Base-by-base conservation (phyloP, 148 eudicot genomes). In the Silene latifolia region DNA sequence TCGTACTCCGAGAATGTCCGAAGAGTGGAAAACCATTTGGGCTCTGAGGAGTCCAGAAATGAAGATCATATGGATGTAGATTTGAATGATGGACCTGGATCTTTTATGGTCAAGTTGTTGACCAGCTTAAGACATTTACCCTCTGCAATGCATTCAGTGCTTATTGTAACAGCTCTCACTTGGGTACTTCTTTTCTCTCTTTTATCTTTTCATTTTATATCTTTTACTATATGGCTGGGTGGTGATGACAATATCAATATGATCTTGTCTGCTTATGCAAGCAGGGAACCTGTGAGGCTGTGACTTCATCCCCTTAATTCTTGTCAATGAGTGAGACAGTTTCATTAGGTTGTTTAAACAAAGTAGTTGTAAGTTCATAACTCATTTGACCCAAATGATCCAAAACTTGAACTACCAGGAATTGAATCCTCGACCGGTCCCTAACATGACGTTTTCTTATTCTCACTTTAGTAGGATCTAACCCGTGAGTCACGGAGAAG, bases 61-160 rank as follows among this genome's bases (percentile, higher is more conserved):
- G 86, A 84, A 47, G 86, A 86, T 71, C 79, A 87, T 69, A 77
- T 77, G 69, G 78, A 75, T 65, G 84, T 73, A 73, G 82, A 72
- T 82, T 85, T 85, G 48, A 85, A 67, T 72, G 88, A 91, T 72
- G 92, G 88, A 57, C 92, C 93, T 74, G 90, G 89, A 54, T 95
- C 93, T 68, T 97, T 94, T 65, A 78, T 92, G 88, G 93, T 94
- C 42, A 88, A 94, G 80, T 61, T 94, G 77, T 84, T 91, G 75
- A 90, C 97, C 82, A 94, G 96, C 88, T 82, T 92, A 83, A 90
- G 97, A 71, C 93, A 94, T 83, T 79, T 91, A 66, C 98, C 98
- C 58, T 86, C 89, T 77, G 88, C 86, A 25, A 91, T 94, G 98
- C 90, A 91, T 86, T 82, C 96, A 48, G 97, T 91, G 65, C 96